Conservation (phyloP, 2,329 filamentous ascomycete genomes). For the Basipetospora chlamydospora region DNA sequence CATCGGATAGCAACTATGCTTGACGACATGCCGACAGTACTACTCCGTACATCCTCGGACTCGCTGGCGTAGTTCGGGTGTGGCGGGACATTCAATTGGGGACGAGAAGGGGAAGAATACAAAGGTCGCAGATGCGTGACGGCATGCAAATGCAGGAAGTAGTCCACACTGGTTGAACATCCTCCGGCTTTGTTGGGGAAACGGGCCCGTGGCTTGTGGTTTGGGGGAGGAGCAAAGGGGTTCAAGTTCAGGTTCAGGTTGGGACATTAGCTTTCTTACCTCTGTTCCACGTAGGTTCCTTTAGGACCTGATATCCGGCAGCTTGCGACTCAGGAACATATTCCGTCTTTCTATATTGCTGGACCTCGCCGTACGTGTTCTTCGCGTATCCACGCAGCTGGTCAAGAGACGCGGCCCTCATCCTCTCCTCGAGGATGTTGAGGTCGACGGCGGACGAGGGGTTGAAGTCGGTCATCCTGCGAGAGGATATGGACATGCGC, state of each 20-base stretch:
- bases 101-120: too few relatives aligned
- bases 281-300: conserved; percentile 52
- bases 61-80: too few relatives aligned
- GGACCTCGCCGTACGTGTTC: conserved; percentile 39
- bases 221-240: neutral
- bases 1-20: too few relatives aligned
- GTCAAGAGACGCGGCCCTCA: conserved; percentile 46
- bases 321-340: conserved; percentile 37
- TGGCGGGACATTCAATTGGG: too few relatives aligned
- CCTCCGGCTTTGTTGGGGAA: conserved; percentile 2
- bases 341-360: conserved; percentile 37
- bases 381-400: conserved; percentile 45
- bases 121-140: too few relatives aligned
- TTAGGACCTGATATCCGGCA: conserved; percentile 45
- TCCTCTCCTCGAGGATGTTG: conserved; percentile 39
- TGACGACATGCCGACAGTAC: too few relatives aligned
- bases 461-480: conserved; percentile 36
- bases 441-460: conserved; percentile 44
- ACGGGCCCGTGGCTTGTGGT: neutral
- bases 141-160: too few relatives aligned
- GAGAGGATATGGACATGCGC: conserved; percentile 33
- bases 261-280: conserved; percentile 29
- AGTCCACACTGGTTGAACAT: too few relatives aligned
- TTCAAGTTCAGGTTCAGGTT: conserved; percentile 2
- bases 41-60: too few relatives aligned